Base-by-base conservation (phyloP, 371 early-diverging fungal genomes). In the Mucor lusitanicus region DNA sequence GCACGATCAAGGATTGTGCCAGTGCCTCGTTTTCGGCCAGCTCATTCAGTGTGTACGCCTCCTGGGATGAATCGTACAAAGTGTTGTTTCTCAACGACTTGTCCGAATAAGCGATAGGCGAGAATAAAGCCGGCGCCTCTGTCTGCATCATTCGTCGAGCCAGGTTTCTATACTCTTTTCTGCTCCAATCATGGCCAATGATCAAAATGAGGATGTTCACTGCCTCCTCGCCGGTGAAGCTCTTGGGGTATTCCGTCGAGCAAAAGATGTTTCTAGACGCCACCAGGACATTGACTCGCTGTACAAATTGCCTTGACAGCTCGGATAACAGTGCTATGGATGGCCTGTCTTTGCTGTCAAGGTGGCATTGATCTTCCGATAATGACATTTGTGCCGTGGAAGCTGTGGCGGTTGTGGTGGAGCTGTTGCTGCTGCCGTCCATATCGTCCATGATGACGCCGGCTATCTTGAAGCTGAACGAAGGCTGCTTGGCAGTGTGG, bases 141-240 rank as follows among this genome's bases (percentile, higher is more conserved):
- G 25, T 50, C 11, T 73, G 66, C 59, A 81, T 63, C 7, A 79
- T 53, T 3, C 73, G 56, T 32, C 82, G 59, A 25, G 77, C 79
- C 11, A 81, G 39, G 23, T 59, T 44, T 32, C 40, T 68, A 60
- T 65, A 70, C 23, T 67, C 67, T 33, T 42, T 67, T 61, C 67
- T 67, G 3, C 40, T 25, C 60, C 60, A 66, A 15, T 53, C 54
- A 54, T 37, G n/a, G 12, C 39, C 57, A 21, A 66, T 6, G 53
- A 53, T 21, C 3, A 25, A 9, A 50, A 50, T 50, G 25, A 50
- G 50, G 25, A 25, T 25, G 12, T 50, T 75, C 68, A 80, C 71
- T 19, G 81, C 81, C 59, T 80, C 81, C 61, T 72, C 69, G 6
- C 81, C 78, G 1, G 71, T 77, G 32, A 77, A 80, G 61, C 81